Evolutionary conservation across 1,284 basidiomycete species (phyloP).

Genomic region (Cryptococcus neoformans): DNA sequence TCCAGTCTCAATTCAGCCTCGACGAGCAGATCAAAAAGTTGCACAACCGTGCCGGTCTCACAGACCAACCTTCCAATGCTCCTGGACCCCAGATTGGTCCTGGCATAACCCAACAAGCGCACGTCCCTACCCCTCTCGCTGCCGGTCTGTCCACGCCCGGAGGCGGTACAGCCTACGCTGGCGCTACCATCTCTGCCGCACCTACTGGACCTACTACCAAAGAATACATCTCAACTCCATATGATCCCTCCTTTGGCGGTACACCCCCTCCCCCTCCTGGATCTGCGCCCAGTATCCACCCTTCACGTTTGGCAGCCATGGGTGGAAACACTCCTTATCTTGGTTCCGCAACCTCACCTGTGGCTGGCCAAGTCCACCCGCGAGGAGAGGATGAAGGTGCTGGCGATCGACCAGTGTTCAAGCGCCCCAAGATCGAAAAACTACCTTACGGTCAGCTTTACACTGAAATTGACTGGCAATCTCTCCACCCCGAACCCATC

Average conservation of each 20-base stretch:
- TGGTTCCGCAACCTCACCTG: constrained; percentile 8
- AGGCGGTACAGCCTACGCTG: constrained; percentile 33
- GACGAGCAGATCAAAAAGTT: constrained; percentile 94
- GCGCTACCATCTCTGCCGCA: constrained; percentile 47
- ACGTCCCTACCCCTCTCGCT: constrained; percentile 28
- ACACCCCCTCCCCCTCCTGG: constrained; percentile 53
- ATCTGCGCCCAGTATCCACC: constrained; percentile 23
- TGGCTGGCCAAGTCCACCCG: constrained; percentile 32
- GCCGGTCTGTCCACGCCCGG: constrained; percentile 47
- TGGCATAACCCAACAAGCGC: constrained; percentile 18
- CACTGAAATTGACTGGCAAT: constrained; percentile 73
- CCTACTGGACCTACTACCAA: constrained; percentile 35
- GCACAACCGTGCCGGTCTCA: constrained; percentile 64
- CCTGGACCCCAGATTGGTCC: constrained; percentile 27
- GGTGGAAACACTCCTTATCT: constrained; percentile 2
- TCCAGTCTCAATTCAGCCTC: constrained; percentile 83
- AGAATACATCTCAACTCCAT: constrained; percentile 30
- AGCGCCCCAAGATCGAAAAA: constrained; percentile 76
- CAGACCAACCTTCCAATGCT: constrained; percentile 10
- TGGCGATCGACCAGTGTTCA: constrained; percentile 56
- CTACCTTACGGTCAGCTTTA: constrained; percentile 73
- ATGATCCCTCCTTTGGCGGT: constrained; percentile 53
- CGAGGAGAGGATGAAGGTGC: constrained; percentile 54
- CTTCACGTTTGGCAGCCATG: constrained; percentile 25
- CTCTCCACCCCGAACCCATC: constrained; percentile 83